Base-by-base conservation (phyloP, 805 yeast genomes). In the Wickerhamiella sergipiensis region DNA sequence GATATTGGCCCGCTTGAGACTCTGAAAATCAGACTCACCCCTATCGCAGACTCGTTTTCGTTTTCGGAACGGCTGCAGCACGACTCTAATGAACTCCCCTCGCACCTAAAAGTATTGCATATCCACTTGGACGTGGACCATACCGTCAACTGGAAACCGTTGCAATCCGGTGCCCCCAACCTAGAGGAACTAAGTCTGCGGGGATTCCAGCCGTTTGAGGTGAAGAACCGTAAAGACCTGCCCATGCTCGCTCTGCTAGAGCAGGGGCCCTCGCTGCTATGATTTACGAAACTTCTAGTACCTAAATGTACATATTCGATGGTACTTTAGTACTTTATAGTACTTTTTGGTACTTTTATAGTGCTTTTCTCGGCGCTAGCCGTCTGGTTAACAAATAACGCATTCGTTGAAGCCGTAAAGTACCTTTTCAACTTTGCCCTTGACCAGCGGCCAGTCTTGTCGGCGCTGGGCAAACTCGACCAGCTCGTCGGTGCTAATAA, bases 401-500 rank as follows among this genome's bases (percentile, higher is more conserved):
- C 63, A 60, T 17, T 79, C 83, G 6, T 70, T 88, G 50, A 90
- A 72, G 0, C 98, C 97, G 61, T 88, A 92, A 81, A 92, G 85
- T n/a, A 86, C 89, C 64, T 83, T 86, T 65, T 90, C 97, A 9
- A 90, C 97, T 53, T 83, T 84, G 54, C 75, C 72, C 57, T 79
- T 82, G 24, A 90, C 83, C 38, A 69, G 61, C 0, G 76, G 67
- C 98, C 98, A 90, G 64, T 90, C 98, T 38, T 80, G 75, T 51
- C 98, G 72, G 54, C 95, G 71, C 57, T 85, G 88, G 5, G 88
- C 92, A 67, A 89, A 84, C 62, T 86, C 95, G 60, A 86, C 85
- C n/a, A 90, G 82, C 58, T 90, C 98, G 59, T 92, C 97, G 45
- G 94, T 95, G 26, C 81, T 78, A 61, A 90, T 83, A 4, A 90